A percentile compares a stretch with the other conserved stretches of the same genome.
These are phyloP conservation scores for Maudiozyma saulgeensis DNA, from an alignment of 805 yeast genomes.

Conservation along the genomic window DNA sequence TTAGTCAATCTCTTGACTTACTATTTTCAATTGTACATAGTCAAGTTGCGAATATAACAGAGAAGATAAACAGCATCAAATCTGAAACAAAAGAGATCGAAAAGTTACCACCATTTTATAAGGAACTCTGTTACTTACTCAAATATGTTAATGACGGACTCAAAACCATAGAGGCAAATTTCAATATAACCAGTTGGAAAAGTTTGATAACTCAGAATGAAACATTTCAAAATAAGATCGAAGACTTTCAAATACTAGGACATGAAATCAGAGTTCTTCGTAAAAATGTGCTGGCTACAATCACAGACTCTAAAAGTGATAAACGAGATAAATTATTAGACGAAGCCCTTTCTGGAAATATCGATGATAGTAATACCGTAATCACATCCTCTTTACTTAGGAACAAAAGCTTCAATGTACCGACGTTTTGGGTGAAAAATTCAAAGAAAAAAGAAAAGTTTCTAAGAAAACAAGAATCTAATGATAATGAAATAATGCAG, in stretches of 20 bases:
- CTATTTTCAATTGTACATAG: conserved; percentile 21
- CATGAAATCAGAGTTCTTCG: conserved; percentile 20
- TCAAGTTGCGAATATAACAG: conserved; percentile 14
- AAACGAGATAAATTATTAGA: background rate
- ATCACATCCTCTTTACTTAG: background rate
- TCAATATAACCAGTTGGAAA: conserved; percentile 10
- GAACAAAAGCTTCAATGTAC: background rate
- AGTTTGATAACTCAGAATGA: conserved; percentile 6
- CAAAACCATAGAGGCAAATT: conserved; percentile 14
- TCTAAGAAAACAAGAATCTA: conserved; percentile 12
- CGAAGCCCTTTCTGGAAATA: background rate
- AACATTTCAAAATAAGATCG: conserved; percentile 12
- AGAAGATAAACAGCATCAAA: conserved; percentile 4
- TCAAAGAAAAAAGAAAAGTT: conserved; percentile 3
- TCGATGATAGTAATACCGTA: background rate
- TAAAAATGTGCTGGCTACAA: conserved; percentile 4
- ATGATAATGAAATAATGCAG: conserved; percentile 14
- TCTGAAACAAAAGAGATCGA: conserved; percentile 4
- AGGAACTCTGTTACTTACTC: conserved; percentile 12
- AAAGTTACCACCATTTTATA: conserved; percentile 8
- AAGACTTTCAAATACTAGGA: conserved; percentile 23
- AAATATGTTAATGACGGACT: conserved; percentile 22
- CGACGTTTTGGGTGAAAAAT: conserved; percentile 3
- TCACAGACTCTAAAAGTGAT: background rate
- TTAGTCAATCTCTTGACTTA: conserved; percentile 23